phyloP scores from a whole-genome alignment of 1,284 basidiomycete genomes.

The Xerocomus minutiporus region DNA sequence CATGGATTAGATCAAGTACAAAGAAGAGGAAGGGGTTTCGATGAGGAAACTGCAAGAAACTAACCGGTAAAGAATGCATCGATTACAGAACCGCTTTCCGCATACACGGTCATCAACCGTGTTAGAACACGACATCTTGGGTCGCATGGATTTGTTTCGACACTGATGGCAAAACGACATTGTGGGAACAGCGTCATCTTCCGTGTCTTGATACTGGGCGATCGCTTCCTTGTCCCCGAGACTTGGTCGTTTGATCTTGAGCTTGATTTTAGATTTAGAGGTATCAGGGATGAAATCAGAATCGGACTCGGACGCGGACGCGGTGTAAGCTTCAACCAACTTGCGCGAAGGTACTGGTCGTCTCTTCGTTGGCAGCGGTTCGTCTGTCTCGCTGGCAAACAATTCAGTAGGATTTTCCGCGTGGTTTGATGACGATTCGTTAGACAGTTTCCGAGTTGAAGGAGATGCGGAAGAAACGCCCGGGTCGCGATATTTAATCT shows the following conservation, averaged over 20 bases:
- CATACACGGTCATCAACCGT: slow-evolving; percentile 10
- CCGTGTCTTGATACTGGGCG: neutral
- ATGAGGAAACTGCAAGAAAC: slow-evolving; percentile 17
- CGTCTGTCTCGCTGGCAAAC: neutral
- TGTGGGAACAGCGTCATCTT: neutral
- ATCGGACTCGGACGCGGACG: slow-evolving; percentile 7
- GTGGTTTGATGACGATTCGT: neutral
- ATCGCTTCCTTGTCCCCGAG: neutral
- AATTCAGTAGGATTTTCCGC: neutral
- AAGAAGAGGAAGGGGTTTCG: neutral
- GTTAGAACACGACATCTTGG: slow-evolving; percentile 32
- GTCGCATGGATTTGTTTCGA: slow-evolving; percentile 17
- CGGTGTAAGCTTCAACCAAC: slow-evolving; percentile 6
- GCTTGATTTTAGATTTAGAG: slow-evolving; percentile 4
- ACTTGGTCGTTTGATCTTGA: slow-evolving; percentile 5
- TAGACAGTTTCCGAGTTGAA: neutral
- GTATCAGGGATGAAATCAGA: slow-evolving; percentile 16
- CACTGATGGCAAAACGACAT: slow-evolving; percentile 29
- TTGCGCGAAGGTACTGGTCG: slow-evolving; percentile 18
- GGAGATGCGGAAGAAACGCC: slow-evolving; percentile 1
- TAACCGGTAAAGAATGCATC: slow-evolving; percentile 27
- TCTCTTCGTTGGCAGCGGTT: slow-evolving; percentile 2
- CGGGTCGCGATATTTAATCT: slow-evolving; percentile 30
- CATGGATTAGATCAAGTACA: neutral
- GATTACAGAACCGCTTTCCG: slow-evolving; percentile 29